Evolutionary conservation across 345 rosid genomes (phyloP), one percentile per base, ranked within the genome.

Genomic region (Populus euphratica): DNA sequence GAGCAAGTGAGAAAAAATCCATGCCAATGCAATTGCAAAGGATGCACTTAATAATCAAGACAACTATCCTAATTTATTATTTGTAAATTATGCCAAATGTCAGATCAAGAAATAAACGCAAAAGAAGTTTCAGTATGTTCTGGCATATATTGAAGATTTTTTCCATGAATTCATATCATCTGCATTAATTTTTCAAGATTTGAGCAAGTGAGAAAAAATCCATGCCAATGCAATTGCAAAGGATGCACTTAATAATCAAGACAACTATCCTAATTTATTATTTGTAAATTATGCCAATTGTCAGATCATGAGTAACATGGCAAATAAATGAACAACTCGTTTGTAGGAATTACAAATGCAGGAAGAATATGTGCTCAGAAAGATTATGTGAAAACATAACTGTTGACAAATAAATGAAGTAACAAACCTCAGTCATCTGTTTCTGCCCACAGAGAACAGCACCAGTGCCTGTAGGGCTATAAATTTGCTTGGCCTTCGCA

Each of bases 381-480:
- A 31, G 33, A 66, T 27, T 29, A 14, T 33, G 21, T 13, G 69
- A 66, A 16, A 31, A 50, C 36, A 25, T 8, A 25, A 39, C 1
- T 2, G 27, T 21, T 0, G 39, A 41, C 20, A 52, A 70, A 23
- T 62, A 68, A 47, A 38, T 69, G 47, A 13, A 62, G 73, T 16
- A 75, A 73, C 84, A 77, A 76, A 96, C 99, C 96, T 96, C 98
- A 9, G 92, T 81, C 99, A 96, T 96, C 91, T 91, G 97, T 85
- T 80, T 92, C 88, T 91, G 97, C 70, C 99, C 98, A 76, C 99
- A 96, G 38, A 96, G 92, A 71, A 96, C 89, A 2, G 79, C 98
- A 66, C 93, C 97, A 0, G 95, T 88, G 75, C 89, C 91, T 17
- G 63, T n/a, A 1, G 97, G 92, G 75, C 75, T 83, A 69, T 73